Evolutionary conservation across 352 stramenopile species (phyloP), one percentile per base, ranked within the genome.

Genomic region (Pythium aquatile): DNA sequence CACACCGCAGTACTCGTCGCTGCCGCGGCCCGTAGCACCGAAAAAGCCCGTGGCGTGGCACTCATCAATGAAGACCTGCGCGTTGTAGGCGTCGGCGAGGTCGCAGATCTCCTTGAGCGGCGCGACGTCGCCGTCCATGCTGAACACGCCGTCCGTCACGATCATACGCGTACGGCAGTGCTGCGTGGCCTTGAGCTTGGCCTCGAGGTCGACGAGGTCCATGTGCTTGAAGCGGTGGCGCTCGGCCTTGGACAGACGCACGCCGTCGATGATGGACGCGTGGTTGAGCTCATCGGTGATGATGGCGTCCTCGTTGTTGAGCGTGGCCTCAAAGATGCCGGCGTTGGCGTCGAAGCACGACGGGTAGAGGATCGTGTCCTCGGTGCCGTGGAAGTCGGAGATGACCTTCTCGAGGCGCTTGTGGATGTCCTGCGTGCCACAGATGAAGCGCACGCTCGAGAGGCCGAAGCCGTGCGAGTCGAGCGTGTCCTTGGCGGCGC

Each of bases 271-370:
- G 72, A 98, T 98, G 54, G 81, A 96, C 59, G 92, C 92, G 73
- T 98, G 92, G 76, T 98, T 98, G 64, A 98, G 85, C 65, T 96
- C 85, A 59, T 98, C 92, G 40, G 84, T 97, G 70, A 98, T 92
- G 59, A 98, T 92, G 33, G 94, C 91, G 66, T 98, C 94, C 55
- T 98, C 87, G 32, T 77, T 63, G 65, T 79, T 89, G 17, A 98
- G 72, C 30, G 97, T 78, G 10, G 75, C 79, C 61, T 98, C 91
- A 49, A 98, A 98, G 35, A 98, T 77, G 24, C 91, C 90, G 7
- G 90, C 94, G 70, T 98, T 98, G 49, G 94, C 94, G 69, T 98
- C 93, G 68, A 98, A 98, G 82, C 91, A 98, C 39, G 84, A 96
- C 42, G 94, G 87, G 68, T 97, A 98, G 61, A 98, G 69, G 66